phyloP scores from a whole-genome alignment of 805 yeast genomes.

The Blastobotrys terrestris region DNA sequence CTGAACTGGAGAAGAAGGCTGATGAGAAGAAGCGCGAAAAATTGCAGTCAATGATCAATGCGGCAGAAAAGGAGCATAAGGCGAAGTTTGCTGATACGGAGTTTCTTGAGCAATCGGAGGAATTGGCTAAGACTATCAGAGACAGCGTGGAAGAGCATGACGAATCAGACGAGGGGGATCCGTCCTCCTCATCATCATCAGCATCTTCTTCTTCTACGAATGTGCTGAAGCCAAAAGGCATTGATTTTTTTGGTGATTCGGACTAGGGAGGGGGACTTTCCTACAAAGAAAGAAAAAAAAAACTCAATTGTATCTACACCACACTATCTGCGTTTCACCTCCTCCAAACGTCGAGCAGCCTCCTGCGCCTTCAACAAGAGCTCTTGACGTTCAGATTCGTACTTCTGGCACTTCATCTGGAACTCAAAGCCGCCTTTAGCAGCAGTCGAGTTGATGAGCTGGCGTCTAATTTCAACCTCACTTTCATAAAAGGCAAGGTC shows the following conservation, averaged over 20 bases:
- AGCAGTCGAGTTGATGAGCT: not conserved
- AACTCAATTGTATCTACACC: not conserved
- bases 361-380: not conserved
- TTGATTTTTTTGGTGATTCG: slow-evolving; percentile 7
- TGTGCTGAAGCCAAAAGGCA: slow-evolving; percentile 2
- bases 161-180: not conserved
- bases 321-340: not conserved
- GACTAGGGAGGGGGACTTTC: not conserved
- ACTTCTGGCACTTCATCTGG: not conserved
- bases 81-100: slow-evolving; percentile 34
- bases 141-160: slow-evolving; percentile 19
- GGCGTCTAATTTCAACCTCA: not conserved
- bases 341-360: not conserved
- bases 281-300: no score
- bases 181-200: not conserved
- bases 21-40: slow-evolving; percentile 33
- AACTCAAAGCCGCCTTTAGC: not conserved
- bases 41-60: slow-evolving; percentile 30
- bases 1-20: slow-evolving; percentile 15
- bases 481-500: not conserved
- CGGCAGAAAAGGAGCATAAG: slow-evolving; percentile 17
- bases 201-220: not conserved
- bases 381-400: not conserved
- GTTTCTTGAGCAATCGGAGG: slow-evolving; percentile 37
- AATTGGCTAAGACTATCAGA: slow-evolving; percentile 32